phyloP scores from a whole-genome alignment of 768 basidiomycete species.

The Tricholoma matsutake region DNA sequence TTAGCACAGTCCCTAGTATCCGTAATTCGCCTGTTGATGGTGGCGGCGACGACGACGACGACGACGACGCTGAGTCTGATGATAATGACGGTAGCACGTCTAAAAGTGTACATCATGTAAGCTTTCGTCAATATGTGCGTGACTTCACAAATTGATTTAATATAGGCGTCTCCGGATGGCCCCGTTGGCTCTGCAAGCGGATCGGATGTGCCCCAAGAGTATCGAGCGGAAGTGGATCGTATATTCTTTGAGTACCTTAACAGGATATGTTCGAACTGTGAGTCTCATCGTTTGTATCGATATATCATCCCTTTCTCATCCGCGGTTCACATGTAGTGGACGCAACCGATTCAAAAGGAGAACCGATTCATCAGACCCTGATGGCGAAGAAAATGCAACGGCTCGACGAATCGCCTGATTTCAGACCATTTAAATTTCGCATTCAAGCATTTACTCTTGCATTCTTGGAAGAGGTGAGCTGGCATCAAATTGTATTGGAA shows the following conservation, averaged over 20 bases:
- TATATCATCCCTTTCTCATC: constrained; percentile 18
- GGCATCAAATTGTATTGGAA: not conserved
- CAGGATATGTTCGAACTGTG: constrained; percentile 85
- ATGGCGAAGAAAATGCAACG: constrained; percentile 99
- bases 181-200: constrained; percentile 21
- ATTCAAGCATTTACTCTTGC: constrained; percentile 97
- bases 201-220: constrained; percentile 75
- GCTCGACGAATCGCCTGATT: constrained; percentile 93
- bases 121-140: not conserved
- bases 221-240: constrained; percentile 77
- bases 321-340: constrained; percentile 59
- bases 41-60: constrained; percentile 47
- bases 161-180: constrained; percentile 29
- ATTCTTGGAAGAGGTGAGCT: constrained; percentile 83
- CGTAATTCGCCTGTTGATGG: constrained; percentile 45
- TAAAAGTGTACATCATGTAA: constrained; percentile 18
- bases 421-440: constrained; percentile 98
- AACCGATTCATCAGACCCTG: constrained; percentile 94
- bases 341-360: constrained; percentile 90
- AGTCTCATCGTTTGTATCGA: constrained; percentile 27
- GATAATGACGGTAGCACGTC: constrained; percentile 27
- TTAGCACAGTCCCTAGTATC: constrained; percentile 26
- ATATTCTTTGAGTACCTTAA: constrained; percentile 91
- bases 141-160: constrained; percentile 1
- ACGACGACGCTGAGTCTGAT: constrained; percentile 43